These are phyloP conservation scores for Kondoa malvinella DNA, from an alignment of 768 basidiomycete genomes.

Conservation along the genomic window DNA sequence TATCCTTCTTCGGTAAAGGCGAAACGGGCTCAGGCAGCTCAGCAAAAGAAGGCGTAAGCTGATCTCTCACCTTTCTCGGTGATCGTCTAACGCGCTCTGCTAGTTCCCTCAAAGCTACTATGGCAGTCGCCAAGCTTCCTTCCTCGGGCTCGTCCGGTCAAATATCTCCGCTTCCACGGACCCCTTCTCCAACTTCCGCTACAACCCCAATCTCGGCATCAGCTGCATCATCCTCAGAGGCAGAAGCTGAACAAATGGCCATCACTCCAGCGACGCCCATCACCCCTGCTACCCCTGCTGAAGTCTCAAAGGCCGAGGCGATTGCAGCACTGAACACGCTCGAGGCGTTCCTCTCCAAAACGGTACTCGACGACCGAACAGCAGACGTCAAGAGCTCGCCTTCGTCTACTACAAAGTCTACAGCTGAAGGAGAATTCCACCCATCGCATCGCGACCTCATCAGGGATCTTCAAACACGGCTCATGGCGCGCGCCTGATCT, in stretches of 20 bases:
- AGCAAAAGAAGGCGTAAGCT: neutral
- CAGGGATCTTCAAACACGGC: neutral
- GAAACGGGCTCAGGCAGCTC: neutral
- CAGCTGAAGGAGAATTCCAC: neutral
- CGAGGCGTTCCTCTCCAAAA: neutral
- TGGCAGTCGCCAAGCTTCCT: neutral
- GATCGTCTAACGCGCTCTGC: neutral
- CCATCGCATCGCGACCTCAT: neutral
- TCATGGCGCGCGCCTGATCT: neutral
- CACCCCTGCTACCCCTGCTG: neutral
- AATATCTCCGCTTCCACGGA: neutral
- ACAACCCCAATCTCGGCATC: neutral
- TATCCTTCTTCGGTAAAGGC: neutral
- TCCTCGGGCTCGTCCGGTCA: neutral
- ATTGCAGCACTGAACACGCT: neutral
- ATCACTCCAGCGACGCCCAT: too few relatives aligned
- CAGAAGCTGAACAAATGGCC: neutral
- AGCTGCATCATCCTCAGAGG: neutral
- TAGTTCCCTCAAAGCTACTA: neutral
- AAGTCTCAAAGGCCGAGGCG: neutral
- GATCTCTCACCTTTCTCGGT: neutral
- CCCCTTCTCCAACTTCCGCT: neutral
- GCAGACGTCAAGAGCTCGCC: neutral
- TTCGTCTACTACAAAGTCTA: neutral
- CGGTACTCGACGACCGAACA: neutral